Evolutionary conservation across 2,329 filamentous ascomycete species (phyloP).

Genomic region (Fusarium napiforme): DNA sequence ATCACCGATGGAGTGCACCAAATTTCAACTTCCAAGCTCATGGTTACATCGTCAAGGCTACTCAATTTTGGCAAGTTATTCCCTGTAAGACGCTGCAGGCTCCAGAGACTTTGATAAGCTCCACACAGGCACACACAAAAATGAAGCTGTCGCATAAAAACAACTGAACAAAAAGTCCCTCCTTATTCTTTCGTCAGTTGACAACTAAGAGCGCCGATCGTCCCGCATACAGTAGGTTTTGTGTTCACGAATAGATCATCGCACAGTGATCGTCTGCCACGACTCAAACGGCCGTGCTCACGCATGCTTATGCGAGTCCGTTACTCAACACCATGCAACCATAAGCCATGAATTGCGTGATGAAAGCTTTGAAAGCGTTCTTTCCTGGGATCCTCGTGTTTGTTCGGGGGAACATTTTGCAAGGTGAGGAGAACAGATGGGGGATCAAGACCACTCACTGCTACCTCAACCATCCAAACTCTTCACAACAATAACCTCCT

Average conservation of each 20-base stretch:
- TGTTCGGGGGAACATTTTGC: neutral
- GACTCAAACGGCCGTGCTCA: slow-evolving; percentile 33
- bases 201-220: slow-evolving; percentile 30
- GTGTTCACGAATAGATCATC: slow-evolving; percentile 27
- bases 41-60: slow-evolving; percentile 15
- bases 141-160: slow-evolving; percentile 15
- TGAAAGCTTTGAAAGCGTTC: neutral
- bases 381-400: neutral
- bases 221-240: slow-evolving; percentile 11
- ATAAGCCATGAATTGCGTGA: slow-evolving; percentile 1
- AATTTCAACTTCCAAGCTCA: slow-evolving; percentile 11
- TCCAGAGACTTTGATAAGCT: slow-evolving; percentile 4
- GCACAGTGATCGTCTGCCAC: slow-evolving; percentile 37
- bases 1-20: slow-evolving; percentile 27
- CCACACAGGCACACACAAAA: slow-evolving; percentile 9
- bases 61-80: slow-evolving; percentile 7
- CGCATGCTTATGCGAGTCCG: slow-evolving; percentile 30
- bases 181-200: slow-evolving; percentile 18
- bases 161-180: slow-evolving; percentile 14
- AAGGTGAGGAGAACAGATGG: neutral
- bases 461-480: neutral
- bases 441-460: neutral
- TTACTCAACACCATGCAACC: slow-evolving; percentile 20
- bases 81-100: slow-evolving; percentile 1
- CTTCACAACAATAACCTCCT: neutral